phyloP scores from a whole-genome alignment of 2,329 filamentous ascomycete species.

The Ceratocystiopsis sp. region DNA sequence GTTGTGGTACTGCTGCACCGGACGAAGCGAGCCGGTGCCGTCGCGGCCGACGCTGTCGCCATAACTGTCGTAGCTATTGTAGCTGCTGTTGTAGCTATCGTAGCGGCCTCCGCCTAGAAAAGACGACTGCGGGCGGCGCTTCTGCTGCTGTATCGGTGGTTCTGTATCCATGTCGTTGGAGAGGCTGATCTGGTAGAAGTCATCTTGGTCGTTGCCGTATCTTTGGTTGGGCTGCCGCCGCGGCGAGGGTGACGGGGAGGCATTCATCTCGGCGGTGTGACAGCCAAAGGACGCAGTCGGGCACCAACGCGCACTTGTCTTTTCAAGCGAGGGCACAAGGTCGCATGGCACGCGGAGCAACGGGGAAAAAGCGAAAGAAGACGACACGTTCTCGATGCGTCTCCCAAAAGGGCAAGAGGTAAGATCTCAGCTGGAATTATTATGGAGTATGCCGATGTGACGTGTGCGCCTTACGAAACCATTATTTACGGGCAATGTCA shows the following conservation, averaged over 20 bases:
- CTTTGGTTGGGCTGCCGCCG: background rate
- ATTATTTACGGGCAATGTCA: constrained; percentile 1
- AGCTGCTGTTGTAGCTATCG: constrained; percentile 4
- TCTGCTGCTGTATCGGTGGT: background rate
- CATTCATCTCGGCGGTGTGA: background rate
- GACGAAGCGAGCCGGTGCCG: constrained; percentile 6
- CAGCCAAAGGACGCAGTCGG: too few relatives aligned
- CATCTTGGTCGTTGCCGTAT: background rate
- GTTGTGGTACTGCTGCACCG: constrained; percentile 18
- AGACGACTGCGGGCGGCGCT: background rate
- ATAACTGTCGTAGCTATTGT: constrained; percentile 4
- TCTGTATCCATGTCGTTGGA: background rate
- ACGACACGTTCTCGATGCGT: background rate
- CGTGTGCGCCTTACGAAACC: too few relatives aligned
- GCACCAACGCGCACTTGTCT: too few relatives aligned
- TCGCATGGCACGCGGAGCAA: background rate
- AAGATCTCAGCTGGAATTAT: background rate
- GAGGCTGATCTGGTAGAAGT: constrained; percentile 2
- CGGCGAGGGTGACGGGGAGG: constrained; percentile 5
- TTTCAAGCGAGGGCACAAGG: too few relatives aligned
- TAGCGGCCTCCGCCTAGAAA: background rate
- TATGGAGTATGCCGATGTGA: too few relatives aligned
- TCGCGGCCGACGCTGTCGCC: constrained; percentile 2
- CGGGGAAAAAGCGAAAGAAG: background rate
- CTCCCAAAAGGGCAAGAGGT: constrained; percentile 1